Evolutionary conservation across 805 yeast species (phyloP).

Genomic region (Ogataea zsoltii): DNA sequence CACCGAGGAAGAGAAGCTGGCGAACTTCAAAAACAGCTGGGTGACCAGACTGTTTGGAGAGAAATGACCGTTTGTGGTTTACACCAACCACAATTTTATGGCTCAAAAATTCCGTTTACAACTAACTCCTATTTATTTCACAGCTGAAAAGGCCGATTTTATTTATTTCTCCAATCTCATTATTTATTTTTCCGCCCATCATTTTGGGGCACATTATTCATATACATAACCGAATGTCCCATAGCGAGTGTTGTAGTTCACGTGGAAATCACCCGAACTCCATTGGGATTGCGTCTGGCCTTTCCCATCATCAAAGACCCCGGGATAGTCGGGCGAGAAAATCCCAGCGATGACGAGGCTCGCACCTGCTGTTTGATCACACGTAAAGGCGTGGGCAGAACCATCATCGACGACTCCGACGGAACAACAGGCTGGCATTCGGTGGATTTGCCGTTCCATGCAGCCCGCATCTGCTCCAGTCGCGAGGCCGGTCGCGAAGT

Average conservation of each 20-base stretch:
- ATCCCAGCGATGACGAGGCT: slow-evolving; percentile 24
- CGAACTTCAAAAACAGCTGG: slow-evolving; percentile 40
- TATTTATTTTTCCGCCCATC: slow-evolving; percentile 2
- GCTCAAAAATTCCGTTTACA: too few relatives aligned
- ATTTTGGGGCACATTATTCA: slow-evolving; percentile 5
- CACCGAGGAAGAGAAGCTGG: slow-evolving; percentile 41
- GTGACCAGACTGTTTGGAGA: slow-evolving; percentile 45
- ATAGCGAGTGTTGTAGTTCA: too few relatives aligned
- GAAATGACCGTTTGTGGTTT: slow-evolving; percentile 31
- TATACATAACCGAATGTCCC: too few relatives aligned
- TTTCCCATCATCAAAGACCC: slow-evolving; percentile 3
- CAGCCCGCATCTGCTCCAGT: slow-evolving; percentile 15
- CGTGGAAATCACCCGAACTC: too few relatives aligned
- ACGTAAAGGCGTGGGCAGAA: slow-evolving; percentile 23
- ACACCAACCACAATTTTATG: too few relatives aligned
- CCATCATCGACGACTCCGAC: slow-evolving; percentile 13
- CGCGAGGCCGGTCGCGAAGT: slow-evolving; percentile 16
- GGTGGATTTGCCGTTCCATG: slow-evolving; percentile 1
- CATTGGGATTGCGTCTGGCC: not conserved
- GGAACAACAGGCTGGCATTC: not conserved
- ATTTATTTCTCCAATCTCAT: not conserved
- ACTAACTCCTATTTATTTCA: slow-evolving; percentile 2
- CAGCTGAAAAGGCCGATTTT: not conserved
- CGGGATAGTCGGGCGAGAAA: not conserved
- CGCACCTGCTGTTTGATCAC: slow-evolving; percentile 24